Conservation (phyloP, 108 stramenopile genomes). For the Schizochytrium sp. region DNA sequence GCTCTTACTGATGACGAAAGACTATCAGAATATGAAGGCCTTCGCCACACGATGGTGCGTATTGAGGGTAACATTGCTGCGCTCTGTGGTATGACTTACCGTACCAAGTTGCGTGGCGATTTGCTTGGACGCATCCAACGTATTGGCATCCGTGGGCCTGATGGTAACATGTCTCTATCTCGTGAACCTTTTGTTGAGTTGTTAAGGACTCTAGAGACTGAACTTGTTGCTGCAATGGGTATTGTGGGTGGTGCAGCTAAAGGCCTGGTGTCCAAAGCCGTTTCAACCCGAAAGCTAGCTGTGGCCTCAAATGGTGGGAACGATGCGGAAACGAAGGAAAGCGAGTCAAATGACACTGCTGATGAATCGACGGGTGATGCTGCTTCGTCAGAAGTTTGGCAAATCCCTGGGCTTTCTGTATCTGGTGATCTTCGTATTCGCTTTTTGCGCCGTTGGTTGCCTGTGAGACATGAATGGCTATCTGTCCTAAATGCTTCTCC, state of each 20-base stretch:
- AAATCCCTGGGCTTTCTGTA: neutral
- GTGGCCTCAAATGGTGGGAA: too few species aligned
- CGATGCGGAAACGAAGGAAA: too few species aligned
- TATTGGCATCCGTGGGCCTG: neutral
- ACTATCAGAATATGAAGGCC: neutral
- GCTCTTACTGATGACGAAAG: slow-evolving; percentile 13
- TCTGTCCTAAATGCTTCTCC: slow-evolving; percentile 10
- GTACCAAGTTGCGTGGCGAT: neutral
- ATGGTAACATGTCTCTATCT: neutral
- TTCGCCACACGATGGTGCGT: slow-evolving; percentile 22
- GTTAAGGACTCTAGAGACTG: neutral
- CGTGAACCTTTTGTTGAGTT: neutral
- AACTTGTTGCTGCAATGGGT: neutral
- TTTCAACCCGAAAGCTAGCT: neutral
- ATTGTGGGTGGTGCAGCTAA: neutral
- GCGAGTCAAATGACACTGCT: too few species aligned
- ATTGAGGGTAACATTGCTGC: slow-evolving; percentile 46
- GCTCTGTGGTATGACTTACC: neutral
- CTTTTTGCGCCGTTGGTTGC: slow-evolving; percentile 11
- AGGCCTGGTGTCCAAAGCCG: neutral
- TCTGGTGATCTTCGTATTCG: slow-evolving; percentile 7
- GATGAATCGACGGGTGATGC: neutral
- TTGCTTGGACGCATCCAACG: neutral
- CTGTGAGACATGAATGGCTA: slow-evolving; percentile 28
- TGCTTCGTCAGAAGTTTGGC: neutral